phyloP scores from a whole-genome alignment of 2,329 filamentous ascomycete genomes.

The Plectosphaerella cucumerina region DNA sequence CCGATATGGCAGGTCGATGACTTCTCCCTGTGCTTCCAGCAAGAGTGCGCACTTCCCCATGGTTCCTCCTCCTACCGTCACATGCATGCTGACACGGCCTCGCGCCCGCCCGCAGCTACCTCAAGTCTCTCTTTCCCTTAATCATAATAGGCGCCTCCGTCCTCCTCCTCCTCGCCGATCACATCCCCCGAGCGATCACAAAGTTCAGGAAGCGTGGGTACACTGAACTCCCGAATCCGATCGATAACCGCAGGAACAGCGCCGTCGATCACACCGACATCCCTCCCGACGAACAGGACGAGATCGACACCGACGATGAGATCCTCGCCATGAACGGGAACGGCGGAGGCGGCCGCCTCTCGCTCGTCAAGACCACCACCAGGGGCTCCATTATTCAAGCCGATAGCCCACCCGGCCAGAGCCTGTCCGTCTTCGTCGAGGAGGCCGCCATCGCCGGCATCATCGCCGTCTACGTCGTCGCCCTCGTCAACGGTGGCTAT shows the following conservation, averaged over 20 bases:
- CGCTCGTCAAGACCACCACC: constrained; percentile 57
- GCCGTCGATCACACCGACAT: constrained; percentile 47
- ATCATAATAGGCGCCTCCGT: constrained; percentile 67
- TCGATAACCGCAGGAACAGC: constrained; percentile 25
- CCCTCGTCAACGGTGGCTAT: constrained; percentile 58
- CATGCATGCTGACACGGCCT: not conserved
- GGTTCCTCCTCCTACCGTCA: no score
- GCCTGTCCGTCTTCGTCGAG: constrained; percentile 68
- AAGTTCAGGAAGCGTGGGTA: constrained; percentile 43
- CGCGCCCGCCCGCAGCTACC: constrained; percentile 68
- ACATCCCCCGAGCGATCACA: not conserved
- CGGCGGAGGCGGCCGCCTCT: constrained; percentile 50
- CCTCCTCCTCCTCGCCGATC: constrained; percentile 48
- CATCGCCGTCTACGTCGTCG: constrained; percentile 63
- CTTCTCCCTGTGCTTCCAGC: constrained; percentile 58
- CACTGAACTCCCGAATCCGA: constrained; percentile 42
- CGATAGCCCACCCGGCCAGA: constrained; percentile 71
- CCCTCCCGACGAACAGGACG: constrained; percentile 41
- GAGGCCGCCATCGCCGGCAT: constrained; percentile 69
- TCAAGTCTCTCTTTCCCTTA: constrained; percentile 76
- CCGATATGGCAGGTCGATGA: constrained; percentile 62
- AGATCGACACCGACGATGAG: constrained; percentile 55
- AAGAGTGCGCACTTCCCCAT: constrained; percentile 57
- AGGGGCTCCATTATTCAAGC: constrained; percentile 61
- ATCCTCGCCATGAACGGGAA: constrained; percentile 48